Evolutionary conservation across 1,284 basidiomycete species (phyloP).

Genomic region (Dichomitus squalens): DNA sequence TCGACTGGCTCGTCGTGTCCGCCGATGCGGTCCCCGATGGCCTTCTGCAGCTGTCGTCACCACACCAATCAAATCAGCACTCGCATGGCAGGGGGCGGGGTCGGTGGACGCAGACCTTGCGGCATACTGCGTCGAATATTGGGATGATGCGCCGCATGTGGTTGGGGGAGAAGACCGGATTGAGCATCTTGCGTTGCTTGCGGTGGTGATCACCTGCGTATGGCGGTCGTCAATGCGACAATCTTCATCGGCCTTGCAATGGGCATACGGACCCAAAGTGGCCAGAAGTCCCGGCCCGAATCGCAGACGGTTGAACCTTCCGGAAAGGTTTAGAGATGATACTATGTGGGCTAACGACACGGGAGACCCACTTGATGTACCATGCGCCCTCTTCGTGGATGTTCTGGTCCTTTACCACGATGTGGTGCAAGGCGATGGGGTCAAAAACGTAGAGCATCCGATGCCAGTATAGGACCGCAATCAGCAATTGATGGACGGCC

Average conservation of each 20-base stretch:
- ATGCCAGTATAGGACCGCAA: background rate
- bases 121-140: conserved; percentile 5
- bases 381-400: conserved; percentile 28
- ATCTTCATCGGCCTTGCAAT: no score
- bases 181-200: conserved; percentile 19
- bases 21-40: conserved; percentile 16
- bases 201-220: conserved; percentile 8
- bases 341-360: no score
- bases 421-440: conserved; percentile 30
- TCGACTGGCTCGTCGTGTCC: conserved; percentile 17
- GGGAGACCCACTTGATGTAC: conserved; percentile 14
- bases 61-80: no score
- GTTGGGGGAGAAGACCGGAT: conserved; percentile 10
- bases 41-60: conserved; percentile 27
- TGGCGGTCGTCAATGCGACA: no score
- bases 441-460: conserved; percentile 28
- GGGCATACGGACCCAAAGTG: conserved; percentile 10
- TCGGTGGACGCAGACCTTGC: conserved; percentile 1
- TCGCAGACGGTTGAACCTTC: background rate
- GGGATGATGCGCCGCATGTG: conserved; percentile 18
- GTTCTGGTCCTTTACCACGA: conserved; percentile 36
- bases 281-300: conserved; percentile 13
- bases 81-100: no score
- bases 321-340: background rate
- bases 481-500: background rate